phyloP scores from a whole-genome alignment of 495 filamentous ascomycete species.

The Annulohypoxylon maeteangense region DNA sequence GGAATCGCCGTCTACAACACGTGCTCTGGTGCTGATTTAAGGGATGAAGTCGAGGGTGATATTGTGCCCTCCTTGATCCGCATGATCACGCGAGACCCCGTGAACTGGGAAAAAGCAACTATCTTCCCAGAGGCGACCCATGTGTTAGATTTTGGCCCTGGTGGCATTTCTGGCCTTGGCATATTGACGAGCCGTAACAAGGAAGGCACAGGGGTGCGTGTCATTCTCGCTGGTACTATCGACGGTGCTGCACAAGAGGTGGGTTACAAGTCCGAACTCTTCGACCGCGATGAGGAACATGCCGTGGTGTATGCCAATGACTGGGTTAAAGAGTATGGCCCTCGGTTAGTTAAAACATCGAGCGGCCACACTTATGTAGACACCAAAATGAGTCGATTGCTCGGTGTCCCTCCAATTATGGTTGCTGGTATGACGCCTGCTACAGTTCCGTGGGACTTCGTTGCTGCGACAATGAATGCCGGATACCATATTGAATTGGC shows the following conservation, averaged over 20 bases:
- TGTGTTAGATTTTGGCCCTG: constrained; percentile 94
- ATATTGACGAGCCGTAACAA: constrained; percentile 98
- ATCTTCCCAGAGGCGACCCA: constrained; percentile 89
- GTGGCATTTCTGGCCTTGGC: constrained; percentile 94
- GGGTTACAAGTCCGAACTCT: constrained; percentile 96
- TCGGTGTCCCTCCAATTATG: constrained; percentile 90
- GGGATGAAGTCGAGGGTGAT: constrained; percentile 65
- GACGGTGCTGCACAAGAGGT: constrained; percentile 89
- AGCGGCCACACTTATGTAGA: constrained; percentile 89
- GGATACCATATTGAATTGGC: constrained; percentile 91
- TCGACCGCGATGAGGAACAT: constrained; percentile 91
- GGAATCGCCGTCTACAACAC: constrained; percentile 89
- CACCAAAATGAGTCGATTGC: constrained; percentile 94
- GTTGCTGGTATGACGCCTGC: constrained; percentile 93
- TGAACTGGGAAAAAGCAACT: constrained; percentile 95
- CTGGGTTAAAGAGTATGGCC: constrained; percentile 97
- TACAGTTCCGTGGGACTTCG: constrained; percentile 92
- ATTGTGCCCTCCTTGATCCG: constrained; percentile 85
- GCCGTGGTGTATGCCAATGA: constrained; percentile 96
- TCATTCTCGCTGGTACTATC: constrained; percentile 91
- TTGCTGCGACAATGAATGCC: constrained; percentile 90
- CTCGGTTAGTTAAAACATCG: constrained; percentile 86
- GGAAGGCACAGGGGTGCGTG: constrained; percentile 94
- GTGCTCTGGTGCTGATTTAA: constrained; percentile 82
- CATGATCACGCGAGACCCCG: constrained; percentile 91